A percentile compares a stretch with the other conserved stretches of the same genome.
Conservation (phyloP, 495 filamentous ascomycete genomes). For the Lasiosphaeris hirsuta region DNA sequence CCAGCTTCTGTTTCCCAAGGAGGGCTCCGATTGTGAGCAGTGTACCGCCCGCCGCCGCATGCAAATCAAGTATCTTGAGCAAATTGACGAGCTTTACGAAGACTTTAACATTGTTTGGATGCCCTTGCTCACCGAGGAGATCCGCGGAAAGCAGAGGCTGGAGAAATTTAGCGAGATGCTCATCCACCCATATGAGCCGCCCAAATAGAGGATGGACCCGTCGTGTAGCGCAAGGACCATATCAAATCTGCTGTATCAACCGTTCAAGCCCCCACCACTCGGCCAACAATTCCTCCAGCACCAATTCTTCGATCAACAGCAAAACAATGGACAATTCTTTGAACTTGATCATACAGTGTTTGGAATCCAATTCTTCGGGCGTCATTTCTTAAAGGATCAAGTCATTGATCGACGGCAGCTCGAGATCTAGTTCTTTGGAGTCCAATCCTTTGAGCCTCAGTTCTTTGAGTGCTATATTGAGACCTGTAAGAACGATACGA, state of each 20-base stretch:
- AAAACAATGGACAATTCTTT: too few species aligned
- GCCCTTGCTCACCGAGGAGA: conserved; percentile 91
- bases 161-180: conserved; percentile 95
- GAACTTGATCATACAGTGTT: too few species aligned
- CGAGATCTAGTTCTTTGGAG: too few species aligned
- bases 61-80: conserved; percentile 99
- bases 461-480: too few species aligned
- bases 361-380: too few species aligned
- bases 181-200: conserved; percentile 77
- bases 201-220: conserved; percentile 45
- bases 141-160: conserved; percentile 88
- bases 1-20: conserved; percentile 90
- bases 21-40: conserved; percentile 84
- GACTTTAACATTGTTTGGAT: conserved; percentile 99
- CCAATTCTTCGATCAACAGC: not conserved
- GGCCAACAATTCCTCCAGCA: not conserved
- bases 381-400: too few species aligned
- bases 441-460: too few species aligned
- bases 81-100: conserved; percentile 98
- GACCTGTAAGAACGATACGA: too few species aligned
- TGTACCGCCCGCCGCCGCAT: conserved; percentile 94
- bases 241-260: not conserved
- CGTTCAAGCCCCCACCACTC: not conserved
- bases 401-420: too few species aligned
- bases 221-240: too few species aligned